Conservation (phyloP, 1,139 yeast species). For the Yamadazyma dushanensis region DNA sequence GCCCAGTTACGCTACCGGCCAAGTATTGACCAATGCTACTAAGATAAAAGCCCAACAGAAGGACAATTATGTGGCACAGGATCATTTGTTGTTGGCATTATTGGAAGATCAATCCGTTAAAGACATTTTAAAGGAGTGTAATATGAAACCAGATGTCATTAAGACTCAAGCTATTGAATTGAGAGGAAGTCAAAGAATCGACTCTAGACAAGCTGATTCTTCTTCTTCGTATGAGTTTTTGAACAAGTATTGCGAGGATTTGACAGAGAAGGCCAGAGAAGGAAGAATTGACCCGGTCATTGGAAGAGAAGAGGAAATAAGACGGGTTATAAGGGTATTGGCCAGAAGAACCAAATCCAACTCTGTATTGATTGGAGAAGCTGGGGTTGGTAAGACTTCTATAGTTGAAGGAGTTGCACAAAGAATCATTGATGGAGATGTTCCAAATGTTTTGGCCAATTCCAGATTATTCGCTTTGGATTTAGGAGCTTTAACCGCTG, state of each 20-base stretch:
- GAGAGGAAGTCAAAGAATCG: slow-evolving; percentile 91
- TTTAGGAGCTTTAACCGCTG: slow-evolving; percentile 94
- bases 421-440: slow-evolving; percentile 92
- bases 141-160: slow-evolving; percentile 67
- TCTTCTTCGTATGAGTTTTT: slow-evolving; percentile 81
- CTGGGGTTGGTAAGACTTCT: slow-evolving; percentile 99
- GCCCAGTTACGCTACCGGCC: slow-evolving; percentile 70
- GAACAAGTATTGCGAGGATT: slow-evolving; percentile 84
- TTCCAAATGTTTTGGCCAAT: slow-evolving; percentile 80
- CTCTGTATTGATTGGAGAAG: slow-evolving; percentile 96
- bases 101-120: slow-evolving; percentile 75
- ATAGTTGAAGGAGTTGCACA: slow-evolving; percentile 99
- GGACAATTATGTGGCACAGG: slow-evolving; percentile 91
- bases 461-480: slow-evolving; percentile 85
- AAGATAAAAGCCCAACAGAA: slow-evolving; percentile 85
- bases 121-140: slow-evolving; percentile 71
- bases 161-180: slow-evolving; percentile 80
- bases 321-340: slow-evolving; percentile 89
- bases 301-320: slow-evolving; percentile 97
- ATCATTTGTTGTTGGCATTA: slow-evolving; percentile 83
- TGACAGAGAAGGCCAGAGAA: slow-evolving; percentile 89
- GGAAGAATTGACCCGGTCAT: slow-evolving; percentile 98
- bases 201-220: slow-evolving; percentile 91
- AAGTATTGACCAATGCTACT: slow-evolving; percentile 65
- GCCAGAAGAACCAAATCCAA: slow-evolving; percentile 96